Evolutionary conservation across 2,329 filamentous ascomycete species (phyloP).

Genomic region (Ceratocystis destructans): DNA sequence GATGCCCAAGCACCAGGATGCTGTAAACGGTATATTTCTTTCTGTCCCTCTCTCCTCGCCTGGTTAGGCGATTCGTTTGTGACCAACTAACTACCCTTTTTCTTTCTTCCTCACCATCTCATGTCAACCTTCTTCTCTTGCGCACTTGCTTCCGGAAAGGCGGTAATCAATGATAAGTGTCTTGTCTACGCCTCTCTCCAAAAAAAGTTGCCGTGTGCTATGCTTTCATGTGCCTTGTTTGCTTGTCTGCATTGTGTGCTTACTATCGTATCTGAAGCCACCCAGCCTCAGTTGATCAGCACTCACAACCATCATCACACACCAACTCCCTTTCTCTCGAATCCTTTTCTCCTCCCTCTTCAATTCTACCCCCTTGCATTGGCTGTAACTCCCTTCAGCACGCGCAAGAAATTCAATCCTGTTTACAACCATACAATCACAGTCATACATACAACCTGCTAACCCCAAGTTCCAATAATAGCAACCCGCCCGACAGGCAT

Average conservation of each 20-base stretch:
- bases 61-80: not conserved
- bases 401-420: not conserved
- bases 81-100: not conserved
- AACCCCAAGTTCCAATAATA: slow-evolving; percentile 10
- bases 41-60: not conserved
- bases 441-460: not conserved
- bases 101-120: not conserved
- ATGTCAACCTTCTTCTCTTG: not conserved
- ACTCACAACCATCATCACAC: not conserved
- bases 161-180: too few species aligned
- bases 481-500: slow-evolving; percentile 51
- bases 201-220: too few species aligned
- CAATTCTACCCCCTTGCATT: too few species aligned
- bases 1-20: slow-evolving; percentile 36
- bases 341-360: too few species aligned
- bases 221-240: not conserved
- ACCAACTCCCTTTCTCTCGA: too few species aligned
- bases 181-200: too few species aligned
- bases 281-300: slow-evolving; percentile 4
- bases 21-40: slow-evolving; percentile 40
- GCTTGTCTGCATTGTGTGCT: not conserved
- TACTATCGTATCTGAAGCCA: not conserved
- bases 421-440: not conserved
- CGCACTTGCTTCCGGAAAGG: too few species aligned
- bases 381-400: too few species aligned